Evolutionary conservation across 106 monocot species (phyloP), one percentile per base, ranked within the genome.

Genomic region (Acanthochlamys bracteata): DNA sequence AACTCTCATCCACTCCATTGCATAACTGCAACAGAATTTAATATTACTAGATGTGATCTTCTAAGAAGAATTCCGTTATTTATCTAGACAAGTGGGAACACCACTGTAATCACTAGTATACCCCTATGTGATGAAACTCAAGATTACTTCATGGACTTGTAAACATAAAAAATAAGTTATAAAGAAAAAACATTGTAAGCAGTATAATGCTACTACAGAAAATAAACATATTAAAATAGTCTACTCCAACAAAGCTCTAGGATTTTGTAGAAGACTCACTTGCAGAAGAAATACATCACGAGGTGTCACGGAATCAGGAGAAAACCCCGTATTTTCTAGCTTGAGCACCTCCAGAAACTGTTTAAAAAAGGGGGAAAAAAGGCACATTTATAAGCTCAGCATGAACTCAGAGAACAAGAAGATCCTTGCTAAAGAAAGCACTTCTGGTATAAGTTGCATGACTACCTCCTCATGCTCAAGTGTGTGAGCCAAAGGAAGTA

Each of bases 381-480:
- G 21, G 14, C 11, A 24, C 19, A 21, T 57, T 14, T 57, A 65
- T n/a, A 7, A 24, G 52, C 39, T 12, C 22, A 24, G 16, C 21
- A 39, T 14, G 20, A 59, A 66, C 11, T 24, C 39, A 25, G 57
- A 47, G 39, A 69, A 47, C 7, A 39, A 53, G 39, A 49, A 49
- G 33, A 6, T 6, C 33, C 33, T 33, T 49, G 2, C 17, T 14
- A 49, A 17, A 49, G 49, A 49, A 49, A 49, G 49, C 49, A 12
- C 3, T 10, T 20, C 2, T 19, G 19, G 24, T 63, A 3, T 6
- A 11, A 63, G 6, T 21, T 0, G 42, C 21, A 19, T 75, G 15
- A 89, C 43, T 75, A 89, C 88, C 60, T 84, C 88, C 62, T 89
- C 88, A 74, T 73, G 67, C 40, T 89, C 81, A 25, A 81, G 60